Evolutionary conservation across 2,329 filamentous ascomycete species (phyloP), one percentile per base, ranked within the genome.

Genomic region (Microdochium trichocladiopsis): DNA sequence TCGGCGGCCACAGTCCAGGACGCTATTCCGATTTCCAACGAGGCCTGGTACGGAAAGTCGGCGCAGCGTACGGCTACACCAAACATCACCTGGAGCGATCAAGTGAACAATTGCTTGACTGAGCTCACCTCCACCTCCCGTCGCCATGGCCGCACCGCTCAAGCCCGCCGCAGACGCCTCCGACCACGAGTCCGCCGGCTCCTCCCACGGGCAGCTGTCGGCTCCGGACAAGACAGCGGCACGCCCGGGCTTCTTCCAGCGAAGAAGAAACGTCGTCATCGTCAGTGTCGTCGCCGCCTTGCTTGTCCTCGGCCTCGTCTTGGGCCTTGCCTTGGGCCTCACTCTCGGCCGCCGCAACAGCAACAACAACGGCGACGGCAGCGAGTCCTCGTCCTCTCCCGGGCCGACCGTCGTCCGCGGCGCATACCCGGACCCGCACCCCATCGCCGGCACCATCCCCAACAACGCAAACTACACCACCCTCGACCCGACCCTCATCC

Each of bases 401-500:
- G 10, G 14, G 5, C 23, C n/a, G 9, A 23, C 23, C 47, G 6
- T 12, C 23, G n/a, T n/a, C 6, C 21, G 23, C 21, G 47, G 47
- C 23, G 25, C 23, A 16, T n/a, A 48, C 14, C 47, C 47, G 23
- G n/a, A 53, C 18, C 59, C 59, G 11, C 56, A 56, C 25, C 12
- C 53, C 16, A 53, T 61, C 11, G 52, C 54, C n/a, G 59, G 59
- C 25, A 57, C 54, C 9, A 56, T 60, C 37, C 59, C 59, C 12
- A 61, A 61, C 50, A 50, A 57, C 41, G 47, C 23, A 25, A 28
- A 48, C 23, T 48, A 14, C 18, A 55, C 43, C 2, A 61, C 59
- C 2, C 49, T 61, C 23, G 59, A 60, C 25, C 59, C 59, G 1
- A 52, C 54, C 12, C 47, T 61, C 28, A 59, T 60, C 21, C 55